These are phyloP conservation scores for Triticum turgidum DNA, from an alignment of 176 grass and related monocot species.

Conservation along the genomic window DNA sequence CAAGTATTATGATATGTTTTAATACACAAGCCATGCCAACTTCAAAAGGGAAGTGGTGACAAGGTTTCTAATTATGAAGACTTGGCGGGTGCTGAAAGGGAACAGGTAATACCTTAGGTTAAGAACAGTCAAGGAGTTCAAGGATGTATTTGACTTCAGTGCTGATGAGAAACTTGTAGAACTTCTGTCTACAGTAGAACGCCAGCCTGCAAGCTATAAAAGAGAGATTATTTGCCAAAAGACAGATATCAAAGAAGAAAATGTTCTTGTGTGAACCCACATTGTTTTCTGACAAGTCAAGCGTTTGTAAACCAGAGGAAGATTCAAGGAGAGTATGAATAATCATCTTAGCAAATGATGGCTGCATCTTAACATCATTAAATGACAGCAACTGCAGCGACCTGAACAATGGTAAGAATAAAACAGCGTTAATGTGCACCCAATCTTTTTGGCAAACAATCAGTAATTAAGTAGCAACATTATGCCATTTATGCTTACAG, in stretches of 20 bases:
- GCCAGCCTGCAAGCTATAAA: constrained; percentile 50
- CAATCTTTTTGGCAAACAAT: neutral
- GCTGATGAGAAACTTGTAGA: constrained; percentile 25
- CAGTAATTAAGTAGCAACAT: neutral
- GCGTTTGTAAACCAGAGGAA: constrained; percentile 40
- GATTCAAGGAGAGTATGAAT: constrained; percentile 41
- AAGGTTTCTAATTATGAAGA: constrained; percentile 2
- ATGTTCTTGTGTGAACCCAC: constrained; percentile 37
- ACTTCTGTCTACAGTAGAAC: constrained; percentile 11
- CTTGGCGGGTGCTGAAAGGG: neutral
- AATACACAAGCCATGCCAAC: constrained; percentile 4
- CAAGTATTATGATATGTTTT: constrained; percentile 17
- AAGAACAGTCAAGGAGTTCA: constrained; percentile 51
- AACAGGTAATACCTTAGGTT: constrained; percentile 48
- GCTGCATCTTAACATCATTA: constrained; percentile 47
- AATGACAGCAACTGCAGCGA: constrained; percentile 43
- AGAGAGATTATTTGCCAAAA: neutral
- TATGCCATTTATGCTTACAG: neutral
- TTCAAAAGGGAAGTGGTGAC: neutral
- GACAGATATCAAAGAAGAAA: constrained; percentile 4
- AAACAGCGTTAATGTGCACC: neutral
- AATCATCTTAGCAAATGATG: constrained; percentile 51
- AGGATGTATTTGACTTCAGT: constrained; percentile 26
- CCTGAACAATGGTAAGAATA: constrained; percentile 37
- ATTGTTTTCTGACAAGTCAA: constrained; percentile 60